These are phyloP conservation scores for Pseudonectria foliicola DNA, from an alignment of 2,329 filamentous ascomycete genomes.

Conservation along the genomic window DNA sequence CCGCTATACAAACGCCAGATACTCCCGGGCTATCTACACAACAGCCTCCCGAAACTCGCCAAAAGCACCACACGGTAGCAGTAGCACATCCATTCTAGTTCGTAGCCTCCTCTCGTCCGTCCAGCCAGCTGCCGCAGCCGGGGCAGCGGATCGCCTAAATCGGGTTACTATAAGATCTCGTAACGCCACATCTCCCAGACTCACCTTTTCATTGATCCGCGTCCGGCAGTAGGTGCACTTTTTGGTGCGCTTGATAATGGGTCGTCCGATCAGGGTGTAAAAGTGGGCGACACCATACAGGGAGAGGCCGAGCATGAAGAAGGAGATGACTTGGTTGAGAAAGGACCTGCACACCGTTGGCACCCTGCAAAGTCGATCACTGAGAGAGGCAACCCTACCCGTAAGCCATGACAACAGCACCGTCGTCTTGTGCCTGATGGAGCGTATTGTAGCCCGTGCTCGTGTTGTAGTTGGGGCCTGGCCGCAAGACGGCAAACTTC, in stretches of 20 bases:
- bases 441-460: conserved; percentile 61
- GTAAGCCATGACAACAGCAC: conserved; percentile 65
- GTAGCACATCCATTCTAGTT: not conserved
- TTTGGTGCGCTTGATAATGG: conserved; percentile 63
- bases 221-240: conserved; percentile 64
- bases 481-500: conserved; percentile 61
- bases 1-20: no score
- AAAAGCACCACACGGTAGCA: no score
- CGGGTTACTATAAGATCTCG: conserved; percentile 1
- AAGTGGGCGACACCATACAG: conserved; percentile 57
- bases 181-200: conserved; percentile 3
- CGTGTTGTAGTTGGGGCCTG: conserved; percentile 46
- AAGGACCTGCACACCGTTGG: conserved; percentile 40
- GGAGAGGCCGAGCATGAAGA: conserved; percentile 56
- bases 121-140: conserved; percentile 45
- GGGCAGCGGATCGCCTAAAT: conserved; percentile 37
- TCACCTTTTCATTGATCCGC: conserved; percentile 55
- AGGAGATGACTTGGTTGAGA: conserved; percentile 57
- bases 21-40: no score
- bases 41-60: no score
- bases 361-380: no score
- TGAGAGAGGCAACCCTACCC: conserved; percentile 41
- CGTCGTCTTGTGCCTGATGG: conserved; percentile 60
- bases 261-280: conserved; percentile 56
- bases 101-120: conserved; percentile 38